These are phyloP conservation scores for Venturia aucupariae DNA, from an alignment of 2,329 filamentous ascomycete species.

Conservation along the genomic window DNA sequence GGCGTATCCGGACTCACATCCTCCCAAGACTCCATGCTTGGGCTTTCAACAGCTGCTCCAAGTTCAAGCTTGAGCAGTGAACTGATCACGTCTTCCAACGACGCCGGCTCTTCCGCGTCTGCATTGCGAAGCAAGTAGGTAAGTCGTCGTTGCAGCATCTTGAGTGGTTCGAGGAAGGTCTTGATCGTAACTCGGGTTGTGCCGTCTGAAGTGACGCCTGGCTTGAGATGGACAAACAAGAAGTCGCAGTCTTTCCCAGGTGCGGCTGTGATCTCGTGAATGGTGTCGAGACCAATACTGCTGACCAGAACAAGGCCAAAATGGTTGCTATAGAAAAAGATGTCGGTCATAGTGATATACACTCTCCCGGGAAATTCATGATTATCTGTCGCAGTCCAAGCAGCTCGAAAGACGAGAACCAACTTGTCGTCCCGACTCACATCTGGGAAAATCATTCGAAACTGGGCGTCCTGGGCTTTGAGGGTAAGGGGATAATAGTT, in stretches of 20 bases:
- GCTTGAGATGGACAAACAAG: slow-evolving; percentile 72
- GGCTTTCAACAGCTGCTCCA: slow-evolving; percentile 43
- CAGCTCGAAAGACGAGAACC: slow-evolving; percentile 84
- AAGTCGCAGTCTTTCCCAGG: slow-evolving; percentile 89
- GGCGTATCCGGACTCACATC: slow-evolving; percentile 57
- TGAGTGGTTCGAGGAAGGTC: slow-evolving; percentile 81
- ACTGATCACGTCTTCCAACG: slow-evolving; percentile 56
- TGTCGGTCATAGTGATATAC: slow-evolving; percentile 75
- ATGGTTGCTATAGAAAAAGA: slow-evolving; percentile 96
- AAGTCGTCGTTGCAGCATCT: slow-evolving; percentile 70
- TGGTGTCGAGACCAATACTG: slow-evolving; percentile 61
- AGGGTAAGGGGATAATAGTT: slow-evolving; percentile 72
- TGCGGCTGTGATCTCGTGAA: slow-evolving; percentile 82
- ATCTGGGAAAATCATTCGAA: slow-evolving; percentile 79
- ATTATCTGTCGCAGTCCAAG: slow-evolving; percentile 70
- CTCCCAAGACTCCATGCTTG: slow-evolving; percentile 80
- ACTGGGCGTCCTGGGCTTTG: slow-evolving; percentile 83
- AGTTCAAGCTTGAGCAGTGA: slow-evolving; percentile 67
- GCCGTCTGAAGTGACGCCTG: slow-evolving; percentile 44
- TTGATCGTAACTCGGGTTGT: slow-evolving; percentile 77
- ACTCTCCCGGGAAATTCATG: slow-evolving; percentile 76
- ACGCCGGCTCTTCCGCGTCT: slow-evolving; percentile 59
- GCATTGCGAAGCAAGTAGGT: slow-evolving; percentile 79
- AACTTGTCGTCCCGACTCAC: slow-evolving; percentile 70
- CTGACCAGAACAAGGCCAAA: slow-evolving; percentile 84